Evolutionary conservation across 2,329 filamentous ascomycete genomes (phyloP).

Genomic region (Epichloe coenophiala): DNA sequence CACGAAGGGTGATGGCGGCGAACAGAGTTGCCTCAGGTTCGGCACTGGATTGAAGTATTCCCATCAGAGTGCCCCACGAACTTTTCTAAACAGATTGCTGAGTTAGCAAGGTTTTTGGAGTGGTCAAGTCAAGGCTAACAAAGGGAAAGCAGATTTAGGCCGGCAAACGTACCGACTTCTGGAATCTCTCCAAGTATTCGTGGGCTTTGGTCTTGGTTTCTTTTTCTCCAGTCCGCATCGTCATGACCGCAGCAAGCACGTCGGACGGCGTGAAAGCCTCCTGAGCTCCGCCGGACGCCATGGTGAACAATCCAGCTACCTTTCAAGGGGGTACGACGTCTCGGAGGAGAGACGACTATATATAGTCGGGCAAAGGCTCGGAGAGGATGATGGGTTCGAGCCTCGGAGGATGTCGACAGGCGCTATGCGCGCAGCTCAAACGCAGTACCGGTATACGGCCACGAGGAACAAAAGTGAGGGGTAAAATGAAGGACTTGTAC

Average conservation of each 20-base stretch:
- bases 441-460: background rate
- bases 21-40: conserved; percentile 84
- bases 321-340: background rate
- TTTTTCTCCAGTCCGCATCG: conserved; percentile 78
- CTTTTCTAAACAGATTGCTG: conserved; percentile 46
- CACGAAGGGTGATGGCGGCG: conserved; percentile 90
- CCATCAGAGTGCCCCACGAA: conserved; percentile 81
- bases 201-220: conserved; percentile 81
- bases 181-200: conserved; percentile 83
- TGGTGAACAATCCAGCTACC: conserved; percentile 20
- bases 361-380: background rate
- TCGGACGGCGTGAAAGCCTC: conserved; percentile 60
- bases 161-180: conserved; percentile 67
- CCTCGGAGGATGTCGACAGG: background rate
- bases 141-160: too few species aligned
- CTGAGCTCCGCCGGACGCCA: conserved; percentile 53
- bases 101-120: background rate
- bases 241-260: conserved; percentile 76
- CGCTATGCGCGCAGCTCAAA: background rate
- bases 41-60: conserved; percentile 69
- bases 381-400: background rate
- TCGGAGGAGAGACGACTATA: background rate
- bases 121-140: background rate
- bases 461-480: background rate
- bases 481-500: background rate